A percentile compares a stretch with the other conserved stretches of the same genome.
These are phyloP conservation scores for Metschnikowia continentalis DNA, from an alignment of 805 yeast species.

Conservation along the genomic window DNA sequence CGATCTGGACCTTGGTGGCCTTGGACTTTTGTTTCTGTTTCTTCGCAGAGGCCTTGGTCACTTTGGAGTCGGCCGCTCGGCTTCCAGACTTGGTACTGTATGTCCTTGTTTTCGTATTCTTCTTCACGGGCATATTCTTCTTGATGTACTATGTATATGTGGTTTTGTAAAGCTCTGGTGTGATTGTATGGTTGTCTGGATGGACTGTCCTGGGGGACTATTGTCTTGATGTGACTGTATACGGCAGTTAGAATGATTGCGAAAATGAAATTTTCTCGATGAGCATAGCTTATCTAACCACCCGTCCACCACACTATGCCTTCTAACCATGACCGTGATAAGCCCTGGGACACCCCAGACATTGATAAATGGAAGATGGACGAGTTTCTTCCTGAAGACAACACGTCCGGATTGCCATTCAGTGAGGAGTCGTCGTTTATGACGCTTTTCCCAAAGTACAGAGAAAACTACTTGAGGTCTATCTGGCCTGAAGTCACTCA, in stretches of 20 bases:
- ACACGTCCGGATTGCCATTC: conserved; percentile 79
- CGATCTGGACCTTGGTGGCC: conserved; percentile 30
- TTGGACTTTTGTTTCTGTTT: conserved; percentile 22
- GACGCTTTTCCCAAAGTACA: conserved; percentile 93
- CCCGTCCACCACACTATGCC: conserved; percentile 50
- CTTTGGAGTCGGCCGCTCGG: conserved; percentile 1
- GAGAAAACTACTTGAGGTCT: conserved; percentile 83
- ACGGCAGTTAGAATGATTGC: neutral
- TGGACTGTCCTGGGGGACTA: neutral
- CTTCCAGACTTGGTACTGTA: neutral
- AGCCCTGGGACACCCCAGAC: conserved; percentile 97
- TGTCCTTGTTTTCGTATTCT: neutral
- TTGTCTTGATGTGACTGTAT: neutral
- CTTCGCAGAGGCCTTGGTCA: conserved; percentile 6
- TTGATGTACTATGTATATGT: no score
- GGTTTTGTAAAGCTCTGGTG: no score
- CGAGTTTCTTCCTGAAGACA: conserved; percentile 86
- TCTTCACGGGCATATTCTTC: neutral
- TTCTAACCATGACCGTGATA: conserved; percentile 88
- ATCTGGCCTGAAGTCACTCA: conserved; percentile 93
- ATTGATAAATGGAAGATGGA: conserved; percentile 90
- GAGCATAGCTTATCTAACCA: conserved; percentile 1
- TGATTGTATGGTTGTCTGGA: neutral
- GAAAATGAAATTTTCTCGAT: conserved; percentile 4
- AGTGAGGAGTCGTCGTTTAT: conserved; percentile 95